Evolutionary conservation across 306 rosid species (phyloP), one percentile per base, ranked within the genome.

Genomic region (Corylus americana): DNA sequence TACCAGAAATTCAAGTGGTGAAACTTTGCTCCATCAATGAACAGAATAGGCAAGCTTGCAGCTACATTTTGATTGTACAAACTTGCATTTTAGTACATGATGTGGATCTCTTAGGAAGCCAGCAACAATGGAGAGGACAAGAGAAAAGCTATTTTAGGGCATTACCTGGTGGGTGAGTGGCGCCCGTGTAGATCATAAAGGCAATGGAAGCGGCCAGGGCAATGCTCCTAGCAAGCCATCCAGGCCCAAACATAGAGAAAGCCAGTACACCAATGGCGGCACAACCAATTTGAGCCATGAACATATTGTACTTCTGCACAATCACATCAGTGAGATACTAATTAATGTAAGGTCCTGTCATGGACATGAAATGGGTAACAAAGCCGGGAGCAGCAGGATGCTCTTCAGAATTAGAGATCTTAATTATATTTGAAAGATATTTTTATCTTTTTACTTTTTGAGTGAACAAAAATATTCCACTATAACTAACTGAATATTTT

Each of bases 251-350:
- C 16, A 90, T 5, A 49, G 92, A 74, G 77, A 91, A 80, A 42
- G 98, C 92, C 64, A 84, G 22, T 1, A 92, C 98, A 13, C 98
- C 98, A 37, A 95, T 90, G 78, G 91, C 94, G 62, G 98, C 97
- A 72, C 98, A 91, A 20, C 98, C 98, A 73, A 92, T 91, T 82
- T 95, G 98, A 37, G 98, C 92, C 89, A 90, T 83, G 81, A 95
- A 91, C 83, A 95, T 71, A 47, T 82, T 95, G 88, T 92, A 95
- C 80, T 91, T 92, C 98, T 95, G 94, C 87, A 89, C 11, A 73
- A 82, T 51, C 74, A 78, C 44, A 71, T 3, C 59, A 50, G 1
- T 2, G 31, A 64, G 47, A 63, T 1, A 0, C 3, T 17, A 14
- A 2, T 67, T 67, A 11, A 0, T 62, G 69, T 1, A 12, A 29